Conservation (phyloP, 1,139 yeast species). For the Hansenula anomala region DNA sequence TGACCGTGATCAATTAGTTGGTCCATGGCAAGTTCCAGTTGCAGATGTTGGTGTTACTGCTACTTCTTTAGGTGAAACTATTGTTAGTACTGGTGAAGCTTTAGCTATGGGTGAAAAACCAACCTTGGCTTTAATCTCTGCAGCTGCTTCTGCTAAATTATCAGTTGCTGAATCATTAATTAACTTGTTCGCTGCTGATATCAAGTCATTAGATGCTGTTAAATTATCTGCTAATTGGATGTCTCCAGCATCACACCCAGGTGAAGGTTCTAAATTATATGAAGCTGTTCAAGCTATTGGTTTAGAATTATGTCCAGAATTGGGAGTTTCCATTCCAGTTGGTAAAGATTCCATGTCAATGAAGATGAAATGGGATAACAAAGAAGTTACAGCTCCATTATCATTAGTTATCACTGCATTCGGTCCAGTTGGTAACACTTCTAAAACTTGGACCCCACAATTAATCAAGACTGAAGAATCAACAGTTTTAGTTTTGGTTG, state of each 20-base stretch:
- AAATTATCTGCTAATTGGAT: conserved; percentile 98
- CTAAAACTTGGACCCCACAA: conserved; percentile 95
- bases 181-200: conserved; percentile 87
- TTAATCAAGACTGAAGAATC: conserved; percentile 46
- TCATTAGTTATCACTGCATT: conserved; percentile 92
- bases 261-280: conserved; percentile 93
- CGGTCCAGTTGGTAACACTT: conserved; percentile 79
- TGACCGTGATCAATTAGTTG: conserved; percentile 98
- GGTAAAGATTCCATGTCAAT: conserved; percentile 99
- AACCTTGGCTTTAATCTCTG: conserved; percentile 78
- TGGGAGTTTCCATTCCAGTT: conserved; percentile 91
- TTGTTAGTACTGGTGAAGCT: conserved; percentile 86
- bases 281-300: conserved; percentile 98
- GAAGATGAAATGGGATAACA: conserved; percentile 97
- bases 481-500: conserved; percentile 73
- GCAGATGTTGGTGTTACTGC: conserved; percentile 99
- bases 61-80: conserved; percentile 75
- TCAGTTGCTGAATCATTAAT: conserved; percentile 92
- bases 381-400: conserved; percentile 92
- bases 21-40: conserved; percentile 99
- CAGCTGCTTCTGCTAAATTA: conserved; percentile 97
- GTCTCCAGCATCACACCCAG: conserved; percentile 94
- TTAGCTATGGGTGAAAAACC: conserved; percentile 98
- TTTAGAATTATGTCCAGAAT: conserved; percentile 86
- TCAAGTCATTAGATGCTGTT: conserved; percentile 67